These are phyloP conservation scores for Rhodotorula sp. DNA, from an alignment of 1,284 basidiomycete species.

Conservation along the genomic window DNA sequence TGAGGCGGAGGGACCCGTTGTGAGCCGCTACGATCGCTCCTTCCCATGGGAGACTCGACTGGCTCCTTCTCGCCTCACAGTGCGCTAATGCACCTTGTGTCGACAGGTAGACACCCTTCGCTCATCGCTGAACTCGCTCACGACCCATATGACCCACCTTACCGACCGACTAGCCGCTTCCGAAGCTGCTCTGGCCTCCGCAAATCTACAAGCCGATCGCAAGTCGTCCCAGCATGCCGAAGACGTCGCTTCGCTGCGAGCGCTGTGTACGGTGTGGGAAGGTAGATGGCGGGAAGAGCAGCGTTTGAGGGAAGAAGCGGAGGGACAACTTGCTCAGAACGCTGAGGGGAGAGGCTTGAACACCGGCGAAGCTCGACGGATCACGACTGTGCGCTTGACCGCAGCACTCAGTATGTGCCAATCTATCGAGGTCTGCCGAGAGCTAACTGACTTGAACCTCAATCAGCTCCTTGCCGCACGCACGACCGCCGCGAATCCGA, in stretches of 20 bases:
- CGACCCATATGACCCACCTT: slow-evolving; percentile 1
- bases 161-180: slow-evolving; percentile 10
- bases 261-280: slow-evolving; percentile 21
- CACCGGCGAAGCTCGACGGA: background rate
- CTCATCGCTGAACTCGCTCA: slow-evolving; percentile 15
- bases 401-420: no score
- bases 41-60: background rate
- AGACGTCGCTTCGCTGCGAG: background rate
- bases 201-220: background rate
- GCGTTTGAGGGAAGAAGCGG: slow-evolving; percentile 6
- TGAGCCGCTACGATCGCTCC: background rate
- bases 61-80: background rate
- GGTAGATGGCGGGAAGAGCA: slow-evolving; percentile 18
- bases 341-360: background rate
- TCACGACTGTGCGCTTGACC: background rate
- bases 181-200: background rate
- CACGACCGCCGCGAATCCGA: background rate
- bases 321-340: background rate
- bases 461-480: no score
- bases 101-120: slow-evolving; percentile 1
- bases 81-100: background rate
- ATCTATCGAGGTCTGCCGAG: no score
- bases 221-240: background rate
- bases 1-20: no score
- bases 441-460: no score